A percentile compares a stretch with the other conserved stretches of the same genome.
Evolutionary conservation across 495 filamentous ascomycete species (phyloP).

Genomic region (Neurospora sp.): DNA sequence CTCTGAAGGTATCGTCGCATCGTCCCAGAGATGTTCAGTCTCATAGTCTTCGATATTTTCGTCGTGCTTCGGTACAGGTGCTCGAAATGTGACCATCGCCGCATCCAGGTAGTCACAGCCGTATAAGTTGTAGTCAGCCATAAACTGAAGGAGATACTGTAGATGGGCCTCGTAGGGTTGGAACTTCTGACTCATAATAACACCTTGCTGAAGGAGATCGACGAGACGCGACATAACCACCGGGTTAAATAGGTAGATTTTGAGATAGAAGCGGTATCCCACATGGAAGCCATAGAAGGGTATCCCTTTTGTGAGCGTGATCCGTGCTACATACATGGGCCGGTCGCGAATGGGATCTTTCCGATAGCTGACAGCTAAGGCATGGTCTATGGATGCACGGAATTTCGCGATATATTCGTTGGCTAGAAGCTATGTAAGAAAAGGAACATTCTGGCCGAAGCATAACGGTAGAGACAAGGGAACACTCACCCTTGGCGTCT

Average conservation of each 20-base stretch:
- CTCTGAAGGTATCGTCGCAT: slow-evolving; percentile 38
- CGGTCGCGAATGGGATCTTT: slow-evolving; percentile 60
- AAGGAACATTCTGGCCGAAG: not conserved
- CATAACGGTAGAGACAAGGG: not conserved
- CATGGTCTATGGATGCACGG: slow-evolving; percentile 75
- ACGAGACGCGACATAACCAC: slow-evolving; percentile 68
- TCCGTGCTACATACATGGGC: slow-evolving; percentile 70
- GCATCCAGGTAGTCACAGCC: slow-evolving; percentile 73
- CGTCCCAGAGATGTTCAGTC: slow-evolving; percentile 66
- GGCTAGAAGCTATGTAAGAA: slow-evolving; percentile 3
- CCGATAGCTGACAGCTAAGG: slow-evolving; percentile 69
- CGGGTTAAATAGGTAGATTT: slow-evolving; percentile 88
- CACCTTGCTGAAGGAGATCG: slow-evolving; percentile 76
- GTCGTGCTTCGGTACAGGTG: slow-evolving; percentile 57
- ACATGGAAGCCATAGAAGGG: slow-evolving; percentile 95
- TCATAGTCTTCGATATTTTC: slow-evolving; percentile 36
- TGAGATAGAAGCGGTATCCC: slow-evolving; percentile 83
- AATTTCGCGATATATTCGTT: slow-evolving; percentile 60
- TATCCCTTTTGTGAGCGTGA: slow-evolving; percentile 82
- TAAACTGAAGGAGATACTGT: slow-evolving; percentile 88
- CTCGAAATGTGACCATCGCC: slow-evolving; percentile 55
- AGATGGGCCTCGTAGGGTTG: slow-evolving; percentile 93
- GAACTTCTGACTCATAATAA: slow-evolving; percentile 67
- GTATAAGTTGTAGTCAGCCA: slow-evolving; percentile 95
- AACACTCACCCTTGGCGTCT: slow-evolving; percentile 49